Base-by-base conservation (phyloP, 169 alveolate species). In the Hammondia hammondi region DNA sequence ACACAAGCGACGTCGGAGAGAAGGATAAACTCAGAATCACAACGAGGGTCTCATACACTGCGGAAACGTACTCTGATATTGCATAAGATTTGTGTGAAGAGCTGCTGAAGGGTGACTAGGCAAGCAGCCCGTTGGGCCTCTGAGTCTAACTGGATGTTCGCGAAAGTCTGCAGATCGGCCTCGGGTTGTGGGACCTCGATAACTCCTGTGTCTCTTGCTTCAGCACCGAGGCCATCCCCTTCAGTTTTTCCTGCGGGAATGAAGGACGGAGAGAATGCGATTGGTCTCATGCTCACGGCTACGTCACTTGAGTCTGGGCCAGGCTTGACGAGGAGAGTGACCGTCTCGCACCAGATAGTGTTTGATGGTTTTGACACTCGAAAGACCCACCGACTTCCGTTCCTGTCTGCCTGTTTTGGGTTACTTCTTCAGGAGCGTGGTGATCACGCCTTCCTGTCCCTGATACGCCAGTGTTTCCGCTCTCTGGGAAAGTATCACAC, bases 101-200 rank as follows among this genome's bases (percentile, higher is more conserved):
- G 70, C 57, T 82, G 52, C 37, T 82, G 90, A 12, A 82, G n/a
- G 71, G 70, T 43, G n/a, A 82, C 72, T 9, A 82, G 71, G 37
- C 90, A 82, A 10, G 90, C 90, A 29, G 70, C 90, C 70, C 90
- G 29, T 17, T 82, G 90, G 70, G 37, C 37, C 37, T 82, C 90
- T 29, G 90, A 43, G 24, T 27, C 71, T 52, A 43, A 35, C 21
- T 17, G 90, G 71, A 82, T 29, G 52, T 24, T 21, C 4, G 71
- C 29, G 70, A 82, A 82, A 10, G 32, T 27, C 70, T 21, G 21
- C 29, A 82, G 21, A n/a, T 39, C 39, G 32, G 90, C 90, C 0
- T 43, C 90, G 37, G 90, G 37, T 5, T 27, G 70, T 29, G 90
- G 90, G 7, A 82, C 85, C 90, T 82, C 29, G 43, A 4, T 32